These are phyloP conservation scores for Sporothrix humicola DNA, from an alignment of 2,329 filamentous ascomycete species.

Conservation along the genomic window DNA sequence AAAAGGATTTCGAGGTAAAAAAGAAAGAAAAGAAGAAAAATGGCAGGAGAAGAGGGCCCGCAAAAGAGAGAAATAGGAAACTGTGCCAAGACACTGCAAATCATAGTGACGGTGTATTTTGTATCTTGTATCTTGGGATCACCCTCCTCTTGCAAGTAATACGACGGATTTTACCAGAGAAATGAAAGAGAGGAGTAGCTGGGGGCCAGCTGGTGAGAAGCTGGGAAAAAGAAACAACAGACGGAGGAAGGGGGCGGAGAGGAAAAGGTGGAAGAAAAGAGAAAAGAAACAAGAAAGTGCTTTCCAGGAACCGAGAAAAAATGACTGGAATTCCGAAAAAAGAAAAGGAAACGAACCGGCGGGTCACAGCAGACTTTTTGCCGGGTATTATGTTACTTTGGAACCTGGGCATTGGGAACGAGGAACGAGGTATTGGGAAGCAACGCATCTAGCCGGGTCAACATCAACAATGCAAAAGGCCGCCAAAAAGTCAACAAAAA, in stretches of 20 bases:
- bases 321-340: not conserved
- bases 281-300: not conserved
- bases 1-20: not conserved
- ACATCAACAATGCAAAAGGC: conserved; percentile 5
- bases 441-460: not conserved
- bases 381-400: not conserved
- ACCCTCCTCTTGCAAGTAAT: too few species aligned
- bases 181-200: not conserved
- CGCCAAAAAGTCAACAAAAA: not conserved
- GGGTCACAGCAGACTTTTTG: conserved; percentile 9
- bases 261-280: not conserved
- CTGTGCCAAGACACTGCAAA: conserved; percentile 4
- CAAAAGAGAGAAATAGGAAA: not conserved
- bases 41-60: too few species aligned
- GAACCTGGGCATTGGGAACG: not conserved
- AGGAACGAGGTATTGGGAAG: not conserved
- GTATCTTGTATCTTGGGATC: not conserved
- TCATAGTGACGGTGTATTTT: conserved; percentile 7
- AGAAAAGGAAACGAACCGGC: not conserved
- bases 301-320: not conserved
- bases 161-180: not conserved
- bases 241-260: not conserved
- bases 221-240: conserved; percentile 12
- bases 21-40: not conserved
- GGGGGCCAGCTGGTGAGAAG: not conserved